These are phyloP conservation scores for Trichocomaceae sp. DNA, from an alignment of 2,329 filamentous ascomycete genomes.

Conservation along the genomic window DNA sequence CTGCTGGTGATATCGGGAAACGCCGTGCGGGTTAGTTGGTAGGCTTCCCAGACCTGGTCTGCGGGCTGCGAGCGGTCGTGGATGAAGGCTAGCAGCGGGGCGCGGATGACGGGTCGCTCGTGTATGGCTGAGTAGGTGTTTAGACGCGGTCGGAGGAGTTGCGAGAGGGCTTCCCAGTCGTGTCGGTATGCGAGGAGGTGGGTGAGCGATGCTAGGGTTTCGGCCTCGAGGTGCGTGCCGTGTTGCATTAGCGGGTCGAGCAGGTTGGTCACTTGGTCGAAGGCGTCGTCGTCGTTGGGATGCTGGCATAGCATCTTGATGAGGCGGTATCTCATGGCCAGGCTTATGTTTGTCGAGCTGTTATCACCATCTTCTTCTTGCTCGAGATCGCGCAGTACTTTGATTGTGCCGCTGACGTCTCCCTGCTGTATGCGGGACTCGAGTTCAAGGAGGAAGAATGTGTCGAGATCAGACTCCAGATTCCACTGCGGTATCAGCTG, in stretches of 20 bases:
- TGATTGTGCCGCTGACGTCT: constrained; percentile 57
- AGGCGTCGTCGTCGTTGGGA: constrained; percentile 49
- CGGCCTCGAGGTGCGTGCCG: constrained; percentile 61
- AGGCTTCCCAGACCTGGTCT: constrained; percentile 55
- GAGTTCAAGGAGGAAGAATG: constrained; percentile 63
- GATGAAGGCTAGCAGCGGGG: constrained; percentile 62
- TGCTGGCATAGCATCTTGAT: constrained; percentile 61
- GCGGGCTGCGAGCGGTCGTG: constrained; percentile 56
- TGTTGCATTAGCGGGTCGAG: constrained; percentile 66
- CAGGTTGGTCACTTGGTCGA: constrained; percentile 65
- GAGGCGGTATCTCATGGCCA: constrained; percentile 41
- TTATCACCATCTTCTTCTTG: constrained; percentile 43
- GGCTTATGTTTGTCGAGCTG: constrained; percentile 49
- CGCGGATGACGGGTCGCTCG: constrained; percentile 61
- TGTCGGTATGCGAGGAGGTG: constrained; percentile 67
- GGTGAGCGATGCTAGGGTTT: constrained; percentile 68
- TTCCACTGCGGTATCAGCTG: constrained; percentile 58
- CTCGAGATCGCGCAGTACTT: constrained; percentile 49
- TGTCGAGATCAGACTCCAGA: constrained; percentile 61
- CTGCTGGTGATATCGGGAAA: constrained; percentile 61
- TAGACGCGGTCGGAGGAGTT: constrained; percentile 66
- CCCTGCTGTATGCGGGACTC: constrained; percentile 66
- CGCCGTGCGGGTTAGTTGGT: constrained; percentile 51
- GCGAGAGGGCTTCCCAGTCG: constrained; percentile 71
- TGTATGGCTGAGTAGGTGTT: constrained; percentile 32